These are phyloP conservation scores for Coniochaeta sp. DNA, from an alignment of 2,329 filamentous ascomycete genomes.

Conservation along the genomic window DNA sequence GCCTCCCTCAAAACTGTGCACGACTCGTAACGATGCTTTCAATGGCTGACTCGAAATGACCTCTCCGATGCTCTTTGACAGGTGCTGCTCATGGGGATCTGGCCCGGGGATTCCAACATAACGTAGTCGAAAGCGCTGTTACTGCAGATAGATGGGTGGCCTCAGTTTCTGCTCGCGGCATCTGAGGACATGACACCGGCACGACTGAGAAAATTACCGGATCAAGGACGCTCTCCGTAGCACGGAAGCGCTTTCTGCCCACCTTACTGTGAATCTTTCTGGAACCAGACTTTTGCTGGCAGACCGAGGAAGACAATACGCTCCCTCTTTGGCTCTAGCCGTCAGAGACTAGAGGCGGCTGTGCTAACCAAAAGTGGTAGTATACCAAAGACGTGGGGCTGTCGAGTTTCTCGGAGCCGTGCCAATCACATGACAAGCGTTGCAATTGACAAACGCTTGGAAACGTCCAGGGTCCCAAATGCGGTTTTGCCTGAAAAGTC, in stretches of 20 bases:
- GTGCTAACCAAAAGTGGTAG: background rate
- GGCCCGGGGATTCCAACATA: too few relatives aligned
- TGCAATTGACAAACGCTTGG: background rate
- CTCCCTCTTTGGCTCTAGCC: background rate
- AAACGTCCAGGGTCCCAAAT: background rate
- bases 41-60: background rate
- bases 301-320: background rate
- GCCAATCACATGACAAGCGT: slow-evolving; percentile 1
- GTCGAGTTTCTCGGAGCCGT: background rate
- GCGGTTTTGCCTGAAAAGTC: background rate
- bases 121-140: too few relatives aligned
- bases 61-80: background rate
- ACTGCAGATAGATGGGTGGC: too few relatives aligned
- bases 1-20: background rate
- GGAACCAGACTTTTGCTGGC: too few relatives aligned
- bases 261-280: too few relatives aligned
- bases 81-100: too few relatives aligned
- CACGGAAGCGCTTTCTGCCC: too few relatives aligned
- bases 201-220: too few relatives aligned
- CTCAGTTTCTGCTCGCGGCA: too few relatives aligned
- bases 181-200: too few relatives aligned
- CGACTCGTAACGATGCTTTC: background rate
- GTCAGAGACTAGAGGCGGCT: background rate
- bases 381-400: background rate
- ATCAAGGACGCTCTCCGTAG: too few relatives aligned